phyloP scores from a whole-genome alignment of 1,284 basidiomycete species.

The Ganoderma lingzhi region DNA sequence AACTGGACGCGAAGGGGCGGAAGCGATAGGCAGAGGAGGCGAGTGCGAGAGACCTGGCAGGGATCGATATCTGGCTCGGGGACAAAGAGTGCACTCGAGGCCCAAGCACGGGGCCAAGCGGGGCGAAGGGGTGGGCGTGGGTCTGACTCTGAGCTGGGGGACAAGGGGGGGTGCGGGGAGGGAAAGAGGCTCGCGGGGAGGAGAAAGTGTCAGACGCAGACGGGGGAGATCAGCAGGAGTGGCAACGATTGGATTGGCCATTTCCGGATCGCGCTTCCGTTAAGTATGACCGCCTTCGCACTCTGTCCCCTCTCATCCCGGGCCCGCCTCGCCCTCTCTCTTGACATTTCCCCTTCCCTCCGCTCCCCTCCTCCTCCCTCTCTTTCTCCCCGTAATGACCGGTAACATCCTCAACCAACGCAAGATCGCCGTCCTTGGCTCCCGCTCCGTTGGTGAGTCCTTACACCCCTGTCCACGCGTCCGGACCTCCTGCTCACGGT shows the following conservation, averaged over 20 bases:
- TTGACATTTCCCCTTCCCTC: conserved; percentile 10
- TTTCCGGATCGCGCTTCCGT: conserved; percentile 12
- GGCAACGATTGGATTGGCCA: conserved; percentile 25
- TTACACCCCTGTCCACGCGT: conserved; percentile 29
- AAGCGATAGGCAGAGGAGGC: conserved; percentile 24
- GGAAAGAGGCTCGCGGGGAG: neutral
- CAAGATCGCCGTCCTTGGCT: conserved; percentile 85
- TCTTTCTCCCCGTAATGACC: conserved; percentile 47
- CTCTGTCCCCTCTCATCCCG: conserved; percentile 12
- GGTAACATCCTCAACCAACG: conserved; percentile 80
- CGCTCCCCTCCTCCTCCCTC: conserved; percentile 24
- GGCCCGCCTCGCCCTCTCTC: conserved; percentile 13
- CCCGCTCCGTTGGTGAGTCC: conserved; percentile 79
- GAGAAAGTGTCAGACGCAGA: conserved; percentile 24
- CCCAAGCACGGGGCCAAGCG: neutral
- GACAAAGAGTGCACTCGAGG: neutral
- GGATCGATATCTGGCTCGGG: neutral
- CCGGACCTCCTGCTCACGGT: conserved; percentile 21
- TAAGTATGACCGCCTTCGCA: conserved; percentile 22
- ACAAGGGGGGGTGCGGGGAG: neutral
- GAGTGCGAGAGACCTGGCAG: conserved; percentile 13
- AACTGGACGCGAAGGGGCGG: neutral
- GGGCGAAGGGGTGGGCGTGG: neutral
- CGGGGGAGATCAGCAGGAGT: conserved; percentile 16
- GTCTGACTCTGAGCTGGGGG: neutral